Percentiles rank a stretch among this genome's conserved stretches.
Evolutionary conservation across 2,329 filamentous ascomycete species (phyloP).

Genomic region (Fusarium tjaetaba): DNA sequence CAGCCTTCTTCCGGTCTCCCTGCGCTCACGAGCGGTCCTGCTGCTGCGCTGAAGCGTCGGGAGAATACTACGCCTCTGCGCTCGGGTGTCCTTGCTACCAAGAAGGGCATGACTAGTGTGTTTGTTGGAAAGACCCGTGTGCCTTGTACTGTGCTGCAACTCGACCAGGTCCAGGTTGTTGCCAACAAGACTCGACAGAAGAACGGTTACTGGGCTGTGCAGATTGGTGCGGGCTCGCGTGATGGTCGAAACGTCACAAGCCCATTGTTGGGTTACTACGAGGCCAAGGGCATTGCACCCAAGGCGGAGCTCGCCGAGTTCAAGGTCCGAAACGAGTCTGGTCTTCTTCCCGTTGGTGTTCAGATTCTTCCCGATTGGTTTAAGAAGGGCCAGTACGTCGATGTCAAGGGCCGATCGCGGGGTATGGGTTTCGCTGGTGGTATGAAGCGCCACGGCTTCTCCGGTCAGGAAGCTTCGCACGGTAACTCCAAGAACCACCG

Average conservation of each 20-base stretch:
- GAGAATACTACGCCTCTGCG: slow-evolving; percentile 71
- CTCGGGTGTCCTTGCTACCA: slow-evolving; percentile 84
- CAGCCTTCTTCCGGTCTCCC: slow-evolving; percentile 66
- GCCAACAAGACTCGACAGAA: slow-evolving; percentile 81
- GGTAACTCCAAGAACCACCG: slow-evolving; percentile 96
- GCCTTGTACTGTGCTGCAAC: slow-evolving; percentile 90
- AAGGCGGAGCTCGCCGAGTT: slow-evolving; percentile 90
- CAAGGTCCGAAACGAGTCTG: slow-evolving; percentile 77
- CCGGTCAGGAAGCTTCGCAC: slow-evolving; percentile 89
- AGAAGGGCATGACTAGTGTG: slow-evolving; percentile 95
- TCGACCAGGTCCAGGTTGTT: slow-evolving; percentile 91
- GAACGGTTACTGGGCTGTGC: slow-evolving; percentile 94
- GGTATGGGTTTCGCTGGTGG: slow-evolving; percentile 96
- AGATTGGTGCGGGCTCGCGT: slow-evolving; percentile 83
- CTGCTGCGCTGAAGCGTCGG: slow-evolving; percentile 68
- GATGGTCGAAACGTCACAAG: slow-evolving; percentile 80
- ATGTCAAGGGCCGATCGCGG: slow-evolving; percentile 80
- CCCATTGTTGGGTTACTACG: slow-evolving; percentile 88
- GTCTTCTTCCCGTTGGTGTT: slow-evolving; percentile 79
- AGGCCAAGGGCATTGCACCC: slow-evolving; percentile 80
- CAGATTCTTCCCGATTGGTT: slow-evolving; percentile 90
- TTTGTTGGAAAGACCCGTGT: slow-evolving; percentile 83
- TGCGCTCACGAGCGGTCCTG: slow-evolving; percentile 65
- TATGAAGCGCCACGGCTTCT: slow-evolving; percentile 96
- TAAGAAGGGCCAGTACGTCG: slow-evolving; percentile 87